phyloP scores from a whole-genome alignment of 2,329 filamentous ascomycete genomes.

The Ciborinia camelliae region DNA sequence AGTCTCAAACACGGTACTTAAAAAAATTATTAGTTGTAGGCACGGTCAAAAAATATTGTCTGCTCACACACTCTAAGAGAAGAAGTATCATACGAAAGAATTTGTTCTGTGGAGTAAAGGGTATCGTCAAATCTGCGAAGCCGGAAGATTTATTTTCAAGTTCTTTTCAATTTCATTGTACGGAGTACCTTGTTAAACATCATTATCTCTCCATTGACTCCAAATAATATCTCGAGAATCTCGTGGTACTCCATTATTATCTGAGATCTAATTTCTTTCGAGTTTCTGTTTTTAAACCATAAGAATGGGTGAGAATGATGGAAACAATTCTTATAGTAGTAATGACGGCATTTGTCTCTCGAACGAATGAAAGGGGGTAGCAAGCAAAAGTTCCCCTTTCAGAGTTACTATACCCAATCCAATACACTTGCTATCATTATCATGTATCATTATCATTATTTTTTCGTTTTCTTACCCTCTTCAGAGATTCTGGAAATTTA shows the following conservation, averaged over 20 bases:
- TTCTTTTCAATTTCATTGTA: conserved; percentile 4
- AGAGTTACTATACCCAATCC: not conserved
- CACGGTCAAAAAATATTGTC: not conserved
- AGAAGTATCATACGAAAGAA: not conserved
- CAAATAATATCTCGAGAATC: conserved; percentile 10
- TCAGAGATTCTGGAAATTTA: not conserved
- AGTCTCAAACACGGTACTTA: conserved; percentile 16
- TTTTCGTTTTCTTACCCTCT: not conserved
- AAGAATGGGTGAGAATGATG: not conserved
- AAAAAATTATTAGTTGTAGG: conserved; percentile 1
- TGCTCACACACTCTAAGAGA: not conserved
- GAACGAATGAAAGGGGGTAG: conserved; percentile 7
- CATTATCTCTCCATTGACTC: not conserved
- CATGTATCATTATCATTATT: too few species aligned
- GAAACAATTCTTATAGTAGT: not conserved
- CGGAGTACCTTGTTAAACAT: conserved; percentile 4
- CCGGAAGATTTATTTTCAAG: not conserved
- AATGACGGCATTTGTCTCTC: conserved; percentile 12
- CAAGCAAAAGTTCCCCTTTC: not conserved
- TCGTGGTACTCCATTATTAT: conserved; percentile 10
- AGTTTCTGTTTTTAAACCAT: not conserved
- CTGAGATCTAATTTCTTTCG: conserved; percentile 6
- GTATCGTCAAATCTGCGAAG: not conserved
- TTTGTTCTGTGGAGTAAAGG: not conserved
- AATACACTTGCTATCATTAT: conserved; percentile 5